Conservation (phyloP, 345 rosid species). For the Garcia nutans region DNA sequence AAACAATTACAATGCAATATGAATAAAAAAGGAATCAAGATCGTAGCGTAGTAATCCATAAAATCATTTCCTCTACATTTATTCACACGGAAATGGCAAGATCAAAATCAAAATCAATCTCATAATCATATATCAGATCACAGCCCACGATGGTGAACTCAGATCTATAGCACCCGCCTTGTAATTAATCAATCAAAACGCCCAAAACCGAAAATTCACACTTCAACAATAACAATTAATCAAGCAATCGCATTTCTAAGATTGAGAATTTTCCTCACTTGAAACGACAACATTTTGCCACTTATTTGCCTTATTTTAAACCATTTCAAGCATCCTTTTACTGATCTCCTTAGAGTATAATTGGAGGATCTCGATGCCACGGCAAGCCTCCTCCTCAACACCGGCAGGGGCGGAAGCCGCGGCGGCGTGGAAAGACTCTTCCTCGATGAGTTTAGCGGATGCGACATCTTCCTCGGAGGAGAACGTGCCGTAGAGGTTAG, state of each 20-base stretch:
- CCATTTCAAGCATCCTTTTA: slow-evolving; percentile 24
- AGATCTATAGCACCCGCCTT: background rate
- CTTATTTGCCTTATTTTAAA: slow-evolving; percentile 8
- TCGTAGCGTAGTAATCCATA: too few relatives aligned
- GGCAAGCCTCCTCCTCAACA: slow-evolving; percentile 8
- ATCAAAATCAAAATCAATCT: background rate
- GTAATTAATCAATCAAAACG: background rate
- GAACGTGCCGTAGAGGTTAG: slow-evolving; percentile 17
- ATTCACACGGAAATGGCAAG: background rate
- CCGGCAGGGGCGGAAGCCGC: slow-evolving; percentile 2
- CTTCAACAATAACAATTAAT: background rate
- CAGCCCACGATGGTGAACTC: background rate
- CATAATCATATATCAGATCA: background rate
- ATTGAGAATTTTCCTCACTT: background rate
- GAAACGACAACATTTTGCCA: background rate
- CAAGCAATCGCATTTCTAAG: background rate
- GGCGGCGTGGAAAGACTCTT: slow-evolving; percentile 19
- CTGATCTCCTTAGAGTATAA: slow-evolving; percentile 28
- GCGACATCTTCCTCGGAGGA: slow-evolving; percentile 16
- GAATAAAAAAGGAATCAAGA: too few relatives aligned
- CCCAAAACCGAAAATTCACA: background rate
- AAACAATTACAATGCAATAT: too few relatives aligned
- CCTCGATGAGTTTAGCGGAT: slow-evolving; percentile 22
- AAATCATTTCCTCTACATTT: background rate
- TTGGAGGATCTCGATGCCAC: slow-evolving; percentile 24